These are phyloP conservation scores for Cladobotryum protrusum DNA, from an alignment of 2,329 filamentous ascomycete species.

Conservation along the genomic window DNA sequence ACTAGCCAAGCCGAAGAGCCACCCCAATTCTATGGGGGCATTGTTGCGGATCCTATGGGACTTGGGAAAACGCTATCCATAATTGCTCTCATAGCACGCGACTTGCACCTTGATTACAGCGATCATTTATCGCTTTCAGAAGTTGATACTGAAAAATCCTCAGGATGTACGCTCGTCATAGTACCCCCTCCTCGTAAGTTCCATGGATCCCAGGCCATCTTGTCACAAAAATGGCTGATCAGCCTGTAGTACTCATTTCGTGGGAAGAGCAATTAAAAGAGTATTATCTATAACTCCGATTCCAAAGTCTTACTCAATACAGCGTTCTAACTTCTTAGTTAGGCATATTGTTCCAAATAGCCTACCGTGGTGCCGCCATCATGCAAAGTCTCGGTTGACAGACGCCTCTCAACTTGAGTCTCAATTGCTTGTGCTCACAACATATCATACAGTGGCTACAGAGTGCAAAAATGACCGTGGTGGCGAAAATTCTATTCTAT, in stretches of 20 bases:
- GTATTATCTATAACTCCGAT: neutral
- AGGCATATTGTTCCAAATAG: conserved; percentile 20
- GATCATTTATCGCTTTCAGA: neutral
- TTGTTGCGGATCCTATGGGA: conserved; percentile 43
- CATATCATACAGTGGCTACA: conserved; percentile 33
- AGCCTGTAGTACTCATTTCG: neutral
- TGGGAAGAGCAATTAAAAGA: conserved; percentile 5
- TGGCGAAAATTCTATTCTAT: conserved; percentile 19
- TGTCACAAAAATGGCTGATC: neutral
- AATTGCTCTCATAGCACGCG: conserved; percentile 33
- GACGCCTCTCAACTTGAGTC: conserved; percentile 9
- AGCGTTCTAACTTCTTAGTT: too few species aligned
- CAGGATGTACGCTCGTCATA: conserved; percentile 1
- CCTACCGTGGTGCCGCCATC: conserved; percentile 23
- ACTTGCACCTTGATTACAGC: neutral
- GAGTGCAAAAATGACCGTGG: conserved; percentile 25
- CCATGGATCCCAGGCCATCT: neutral
- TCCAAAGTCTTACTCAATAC: neutral
- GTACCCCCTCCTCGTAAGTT: conserved; percentile 7
- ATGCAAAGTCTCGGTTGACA: conserved; percentile 21
- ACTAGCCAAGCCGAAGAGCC: conserved; percentile 25
- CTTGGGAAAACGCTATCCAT: conserved; percentile 40
- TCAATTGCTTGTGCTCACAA: conserved; percentile 31
- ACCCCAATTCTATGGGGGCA: conserved; percentile 33
- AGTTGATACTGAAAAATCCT: neutral